Base-by-base conservation (phyloP, 106 monocot species). In the Iris macrosiphon region DNA sequence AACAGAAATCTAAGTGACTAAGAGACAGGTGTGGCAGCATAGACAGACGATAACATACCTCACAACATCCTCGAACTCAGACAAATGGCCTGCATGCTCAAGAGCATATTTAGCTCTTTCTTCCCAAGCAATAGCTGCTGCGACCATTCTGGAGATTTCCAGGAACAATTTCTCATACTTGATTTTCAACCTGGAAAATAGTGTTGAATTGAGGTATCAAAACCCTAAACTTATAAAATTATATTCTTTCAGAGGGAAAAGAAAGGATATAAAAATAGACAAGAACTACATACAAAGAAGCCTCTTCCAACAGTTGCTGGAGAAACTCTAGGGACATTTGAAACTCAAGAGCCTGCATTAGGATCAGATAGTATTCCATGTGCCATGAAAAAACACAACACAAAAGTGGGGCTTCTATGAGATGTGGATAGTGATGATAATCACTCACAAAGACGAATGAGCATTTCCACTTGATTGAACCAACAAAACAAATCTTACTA, bases 81-180 rank as follows among this genome's bases (percentile, higher is more conserved):
- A 60, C 23, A 78, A 45, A 8, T 55, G 35, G 22, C 72, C 67
- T 33, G 51, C 43, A 52, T 68, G 40, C 39, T 54, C 61, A 40
- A 88, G 71, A 50, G 75, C n/a, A 75, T 27, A 66, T 40, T 38
- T 72, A 40, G 82, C 87, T 61, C 60, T 75, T 40, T 79, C 75
- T 71, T 78, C 87, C 87, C 87, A 88, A 45, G 61, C 66, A 43
- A 35, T 58, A 55, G 80, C 81, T 32, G 40, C 62, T 62, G 16
- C 15, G 13, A 71, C 44, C 10, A 73, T 42, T 64, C 31, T 12
- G 17, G 51, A 70, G 24, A 86, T 57, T 18, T 77, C 60, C 42
- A 74, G 7, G 44, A 86, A 86, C 49, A 66, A 59, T 7, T 54
- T 60, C 55, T 86, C 86, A 35, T 71, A 65, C 34, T 71, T 54